A percentile compares a stretch with the other conserved stretches of the same genome.
phyloP scores from a whole-genome alignment of 1,284 basidiomycete genomes.

The Cutaneotrichosporon cyanovorans region DNA sequence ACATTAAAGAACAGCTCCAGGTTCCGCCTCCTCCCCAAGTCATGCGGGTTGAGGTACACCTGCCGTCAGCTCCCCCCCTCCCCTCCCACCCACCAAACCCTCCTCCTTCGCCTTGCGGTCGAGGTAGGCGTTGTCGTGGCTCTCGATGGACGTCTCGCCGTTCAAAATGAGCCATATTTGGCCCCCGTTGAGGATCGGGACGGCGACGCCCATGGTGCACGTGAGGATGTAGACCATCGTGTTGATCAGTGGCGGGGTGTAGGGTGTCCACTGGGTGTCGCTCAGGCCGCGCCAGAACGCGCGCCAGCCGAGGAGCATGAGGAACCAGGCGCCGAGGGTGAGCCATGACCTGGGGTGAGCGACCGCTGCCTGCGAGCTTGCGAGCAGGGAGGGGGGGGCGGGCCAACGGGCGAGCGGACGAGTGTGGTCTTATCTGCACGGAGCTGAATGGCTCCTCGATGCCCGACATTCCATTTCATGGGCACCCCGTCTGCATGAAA shows the following conservation, averaged over 20 bases:
- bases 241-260: conserved; percentile 64
- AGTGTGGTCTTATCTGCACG: too few relatives aligned
- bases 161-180: conserved; percentile 66
- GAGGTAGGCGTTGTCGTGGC: conserved; percentile 78
- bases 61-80: conserved; percentile 30
- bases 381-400: conserved; percentile 51
- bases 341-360: conserved; percentile 60
- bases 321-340: conserved; percentile 55
- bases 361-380: conserved; percentile 10
- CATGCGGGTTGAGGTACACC: conserved; percentile 84
- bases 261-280: conserved; percentile 52
- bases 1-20: conserved; percentile 83
- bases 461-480: too few relatives aligned
- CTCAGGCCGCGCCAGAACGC: conserved; percentile 57
- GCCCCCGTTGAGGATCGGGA: conserved; percentile 70
- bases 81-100: conserved; percentile 54
- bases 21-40: conserved; percentile 71
- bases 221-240: conserved; percentile 71
- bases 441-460: too few relatives aligned
- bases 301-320: conserved; percentile 55
- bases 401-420: conserved; percentile 55
- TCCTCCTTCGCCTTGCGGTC: conserved; percentile 59
- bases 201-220: conserved; percentile 61
- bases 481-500: too few relatives aligned
- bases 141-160: conserved; percentile 89